phyloP scores from a whole-genome alignment of 2,329 filamentous ascomycete species.

The Aspergillus udagawae region DNA sequence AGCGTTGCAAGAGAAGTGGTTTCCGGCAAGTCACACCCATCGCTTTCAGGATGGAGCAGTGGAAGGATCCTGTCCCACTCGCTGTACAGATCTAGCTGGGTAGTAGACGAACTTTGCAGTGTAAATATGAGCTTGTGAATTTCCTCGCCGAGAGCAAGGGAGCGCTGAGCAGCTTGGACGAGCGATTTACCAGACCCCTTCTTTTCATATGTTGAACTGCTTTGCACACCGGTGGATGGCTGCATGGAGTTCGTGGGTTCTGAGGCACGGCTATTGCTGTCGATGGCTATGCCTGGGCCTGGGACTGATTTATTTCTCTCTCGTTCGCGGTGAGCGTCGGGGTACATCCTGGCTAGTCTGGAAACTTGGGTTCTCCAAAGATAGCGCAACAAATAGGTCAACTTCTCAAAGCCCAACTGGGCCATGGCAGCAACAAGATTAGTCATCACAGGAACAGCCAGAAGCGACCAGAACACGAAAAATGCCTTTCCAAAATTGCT shows the following conservation, averaged over 20 bases:
- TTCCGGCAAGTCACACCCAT: neutral
- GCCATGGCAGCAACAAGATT: neutral
- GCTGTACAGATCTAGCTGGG: neutral
- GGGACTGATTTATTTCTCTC: neutral
- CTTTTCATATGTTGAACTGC: neutral
- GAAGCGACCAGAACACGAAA: slow-evolving; percentile 55
- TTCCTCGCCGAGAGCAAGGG: neutral
- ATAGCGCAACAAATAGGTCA: neutral
- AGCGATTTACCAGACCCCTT: neutral
- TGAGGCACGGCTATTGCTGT: neutral
- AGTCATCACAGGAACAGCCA: slow-evolving; percentile 50
- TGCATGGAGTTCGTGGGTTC: neutral
- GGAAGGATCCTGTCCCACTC: neutral
- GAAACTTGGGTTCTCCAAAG: neutral
- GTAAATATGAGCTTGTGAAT: neutral
- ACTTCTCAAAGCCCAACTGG: neutral
- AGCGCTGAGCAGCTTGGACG: neutral
- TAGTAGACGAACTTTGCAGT: neutral
- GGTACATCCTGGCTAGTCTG: neutral
- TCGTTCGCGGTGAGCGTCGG: neutral
- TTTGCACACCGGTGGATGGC: neutral
- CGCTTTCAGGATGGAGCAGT: neutral
- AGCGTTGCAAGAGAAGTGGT: neutral
- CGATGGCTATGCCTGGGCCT: neutral
- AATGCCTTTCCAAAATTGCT: slow-evolving; percentile 52